phyloP scores from a whole-genome alignment of 2,329 filamentous ascomycete genomes.

The Epichloe bromicola region DNA sequence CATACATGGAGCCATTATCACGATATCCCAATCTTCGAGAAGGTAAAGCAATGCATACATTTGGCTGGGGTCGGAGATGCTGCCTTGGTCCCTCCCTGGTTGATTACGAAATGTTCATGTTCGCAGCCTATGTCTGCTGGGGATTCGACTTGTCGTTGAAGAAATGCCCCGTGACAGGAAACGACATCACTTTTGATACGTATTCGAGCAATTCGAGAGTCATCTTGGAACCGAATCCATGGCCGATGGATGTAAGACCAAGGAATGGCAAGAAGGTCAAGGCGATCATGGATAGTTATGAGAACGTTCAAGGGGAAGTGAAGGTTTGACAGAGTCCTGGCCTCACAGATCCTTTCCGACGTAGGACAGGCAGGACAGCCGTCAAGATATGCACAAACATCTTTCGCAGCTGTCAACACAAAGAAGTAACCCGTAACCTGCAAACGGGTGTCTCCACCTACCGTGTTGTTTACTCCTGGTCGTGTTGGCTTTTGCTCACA shows the following conservation, averaged over 20 bases:
- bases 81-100: background rate
- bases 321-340: background rate
- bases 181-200: constrained; percentile 30
- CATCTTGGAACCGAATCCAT: constrained; percentile 37
- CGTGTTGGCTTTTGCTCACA: too few relatives aligned
- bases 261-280: constrained; percentile 24
- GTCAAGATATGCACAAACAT: too few relatives aligned
- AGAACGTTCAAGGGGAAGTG: background rate
- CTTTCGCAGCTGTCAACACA: too few relatives aligned
- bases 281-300: constrained; percentile 25
- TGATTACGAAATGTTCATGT: constrained; percentile 44
- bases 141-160: constrained; percentile 27
- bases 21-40: constrained; percentile 50
- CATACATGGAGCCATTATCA: constrained; percentile 50
- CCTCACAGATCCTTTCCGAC: too few relatives aligned
- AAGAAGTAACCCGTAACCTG: too few relatives aligned
- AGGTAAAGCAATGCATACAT: constrained; percentile 45
- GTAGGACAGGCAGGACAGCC: too few relatives aligned
- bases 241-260: constrained; percentile 30
- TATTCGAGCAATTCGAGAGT: constrained; percentile 38
- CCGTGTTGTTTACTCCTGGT: too few relatives aligned
- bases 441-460: too few relatives aligned
- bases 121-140: constrained; percentile 35
- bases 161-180: constrained; percentile 28
- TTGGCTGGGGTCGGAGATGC: constrained; percentile 31